phyloP scores from a whole-genome alignment of 441 rosid genomes.

The Rhodomyrtus psidioides region DNA sequence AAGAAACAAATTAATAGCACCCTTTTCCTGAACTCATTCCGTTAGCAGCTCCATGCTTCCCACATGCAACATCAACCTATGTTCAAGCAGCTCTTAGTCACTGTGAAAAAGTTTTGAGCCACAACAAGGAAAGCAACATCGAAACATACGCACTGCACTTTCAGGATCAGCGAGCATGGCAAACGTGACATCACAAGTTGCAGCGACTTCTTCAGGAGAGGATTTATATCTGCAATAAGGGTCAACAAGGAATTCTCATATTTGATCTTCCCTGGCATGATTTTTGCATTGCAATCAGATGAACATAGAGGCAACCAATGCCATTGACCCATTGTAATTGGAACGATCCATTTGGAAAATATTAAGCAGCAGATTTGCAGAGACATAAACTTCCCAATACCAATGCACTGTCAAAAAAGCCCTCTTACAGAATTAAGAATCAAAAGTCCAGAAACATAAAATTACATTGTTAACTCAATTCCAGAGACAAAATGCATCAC shows the following conservation, averaged over 20 bases:
- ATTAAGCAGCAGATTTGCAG: neutral
- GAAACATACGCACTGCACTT: slow-evolving; percentile 91
- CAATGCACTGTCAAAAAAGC: neutral
- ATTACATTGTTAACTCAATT: neutral
- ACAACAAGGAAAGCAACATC: slow-evolving; percentile 7
- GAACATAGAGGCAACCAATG: neutral
- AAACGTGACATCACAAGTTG: slow-evolving; percentile 76
- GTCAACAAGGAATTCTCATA: neutral
- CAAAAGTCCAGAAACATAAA: neutral
- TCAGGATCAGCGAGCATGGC: slow-evolving; percentile 96
- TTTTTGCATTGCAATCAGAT: neutral
- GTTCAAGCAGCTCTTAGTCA: slow-evolving; percentile 14
- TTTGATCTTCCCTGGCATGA: neutral
- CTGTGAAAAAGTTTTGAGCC: neutral
- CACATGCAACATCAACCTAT: slow-evolving; percentile 81
- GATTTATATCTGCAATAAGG: slow-evolving; percentile 50
- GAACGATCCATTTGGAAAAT: neutral
- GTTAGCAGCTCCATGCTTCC: slow-evolving; percentile 66
- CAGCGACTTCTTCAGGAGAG: slow-evolving; percentile 85
- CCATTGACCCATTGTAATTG: neutral
- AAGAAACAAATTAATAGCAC: slow-evolving; percentile 20
- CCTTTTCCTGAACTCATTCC: slow-evolving; percentile 90
- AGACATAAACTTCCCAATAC: neutral
- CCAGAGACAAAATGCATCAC: neutral
- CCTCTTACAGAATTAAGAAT: neutral